Percentiles rank a stretch among this genome's conserved stretches.
Conservation (phyloP, 805 yeast species). For the Ogataea trehalophila region DNA sequence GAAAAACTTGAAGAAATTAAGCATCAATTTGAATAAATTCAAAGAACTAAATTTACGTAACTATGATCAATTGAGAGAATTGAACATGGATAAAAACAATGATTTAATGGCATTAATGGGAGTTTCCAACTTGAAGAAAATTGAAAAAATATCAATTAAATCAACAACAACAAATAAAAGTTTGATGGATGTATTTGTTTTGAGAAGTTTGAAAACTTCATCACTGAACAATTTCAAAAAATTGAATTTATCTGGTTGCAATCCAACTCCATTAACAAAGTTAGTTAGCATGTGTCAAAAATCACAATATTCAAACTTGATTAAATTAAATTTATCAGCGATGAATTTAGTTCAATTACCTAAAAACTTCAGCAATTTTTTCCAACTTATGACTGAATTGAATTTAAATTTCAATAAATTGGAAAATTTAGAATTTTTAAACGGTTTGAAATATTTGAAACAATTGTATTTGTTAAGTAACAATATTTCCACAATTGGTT, state of each 20-base stretch:
- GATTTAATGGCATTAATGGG: slow-evolving; percentile 22
- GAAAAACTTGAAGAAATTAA: slow-evolving; percentile 32
- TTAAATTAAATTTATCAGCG: slow-evolving; percentile 41
- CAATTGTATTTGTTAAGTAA: slow-evolving; percentile 44
- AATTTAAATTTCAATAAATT: slow-evolving; percentile 48
- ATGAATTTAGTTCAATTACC: slow-evolving; percentile 40
- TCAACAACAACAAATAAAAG: slow-evolving; percentile 28
- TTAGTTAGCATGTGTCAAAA: background rate
- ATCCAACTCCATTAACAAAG: slow-evolving; percentile 3
- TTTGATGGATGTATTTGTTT: slow-evolving; percentile 20
- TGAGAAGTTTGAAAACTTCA: slow-evolving; percentile 6
- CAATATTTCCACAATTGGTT: slow-evolving; percentile 30
- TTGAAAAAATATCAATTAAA: slow-evolving; percentile 40
- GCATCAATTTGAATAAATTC: slow-evolving; percentile 36
- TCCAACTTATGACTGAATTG: slow-evolving; percentile 44
- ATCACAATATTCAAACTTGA: slow-evolving; percentile 30
- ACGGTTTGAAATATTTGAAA: slow-evolving; percentile 31
- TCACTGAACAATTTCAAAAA: slow-evolving; percentile 23
- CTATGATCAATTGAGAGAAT: slow-evolving; percentile 37
- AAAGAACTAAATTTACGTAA: slow-evolving; percentile 27
- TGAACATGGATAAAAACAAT: slow-evolving; percentile 40
- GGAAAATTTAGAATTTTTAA: slow-evolving; percentile 30
- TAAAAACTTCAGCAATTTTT: slow-evolving; percentile 29
- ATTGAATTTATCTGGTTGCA: slow-evolving; percentile 33
- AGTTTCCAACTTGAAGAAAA: slow-evolving; percentile 15